Conservation (phyloP, 805 yeast genomes). For the Suhomyces xylopsoci region DNA sequence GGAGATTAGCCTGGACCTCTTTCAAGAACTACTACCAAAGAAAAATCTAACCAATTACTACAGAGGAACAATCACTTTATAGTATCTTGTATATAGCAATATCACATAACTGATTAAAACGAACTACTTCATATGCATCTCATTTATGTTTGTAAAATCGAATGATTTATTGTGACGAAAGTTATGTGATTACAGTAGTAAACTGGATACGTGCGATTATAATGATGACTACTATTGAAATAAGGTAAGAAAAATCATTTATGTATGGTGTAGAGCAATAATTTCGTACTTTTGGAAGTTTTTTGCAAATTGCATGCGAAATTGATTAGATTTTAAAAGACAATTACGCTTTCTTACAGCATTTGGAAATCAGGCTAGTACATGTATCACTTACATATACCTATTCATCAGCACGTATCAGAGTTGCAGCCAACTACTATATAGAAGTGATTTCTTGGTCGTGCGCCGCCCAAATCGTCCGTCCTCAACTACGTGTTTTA, state of each 20-base stretch:
- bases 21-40: conserved; percentile 47
- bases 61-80: conserved; percentile 24
- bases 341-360: not conserved
- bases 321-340: too few relatives aligned
- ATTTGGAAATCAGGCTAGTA: not conserved
- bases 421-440: too few relatives aligned
- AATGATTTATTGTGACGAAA: too few relatives aligned
- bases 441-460: not conserved
- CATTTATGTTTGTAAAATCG: too few relatives aligned
- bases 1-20: conserved; percentile 64
- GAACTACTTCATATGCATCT: too few relatives aligned
- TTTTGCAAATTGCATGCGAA: not conserved
- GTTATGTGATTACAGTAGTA: too few relatives aligned
- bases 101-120: too few relatives aligned
- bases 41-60: conserved; percentile 34
- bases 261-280: too few relatives aligned
- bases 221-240: too few relatives aligned
- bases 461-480: not conserved
- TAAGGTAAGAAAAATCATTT: too few relatives aligned
- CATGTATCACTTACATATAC: not conserved
- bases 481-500: not conserved
- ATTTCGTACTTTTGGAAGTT: not conserved
- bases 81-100: conserved; percentile 1
- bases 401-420: too few relatives aligned
- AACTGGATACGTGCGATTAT: too few relatives aligned